A percentile compares a stretch with the other conserved stretches of the same genome.
These are phyloP conservation scores for Linaria vulgaris DNA, from an alignment of 257 asterid species.

Conservation along the genomic window DNA sequence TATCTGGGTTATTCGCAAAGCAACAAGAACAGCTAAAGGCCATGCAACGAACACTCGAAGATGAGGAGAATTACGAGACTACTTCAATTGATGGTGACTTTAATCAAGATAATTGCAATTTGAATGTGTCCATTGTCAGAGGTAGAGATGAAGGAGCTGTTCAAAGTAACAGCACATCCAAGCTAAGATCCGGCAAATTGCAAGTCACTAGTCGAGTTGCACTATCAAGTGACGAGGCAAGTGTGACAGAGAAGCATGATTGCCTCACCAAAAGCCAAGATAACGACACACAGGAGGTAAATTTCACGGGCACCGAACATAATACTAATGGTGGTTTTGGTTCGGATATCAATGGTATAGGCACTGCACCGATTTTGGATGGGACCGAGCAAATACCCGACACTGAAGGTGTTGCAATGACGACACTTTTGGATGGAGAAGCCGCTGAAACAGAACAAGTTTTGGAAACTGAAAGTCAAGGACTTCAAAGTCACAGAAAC, in stretches of 20 bases:
- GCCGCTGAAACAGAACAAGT: constrained; percentile 53
- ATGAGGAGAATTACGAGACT: constrained; percentile 73
- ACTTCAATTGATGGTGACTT: constrained; percentile 66
- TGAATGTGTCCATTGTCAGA: constrained; percentile 28
- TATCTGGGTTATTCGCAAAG: constrained; percentile 67
- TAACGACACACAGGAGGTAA: constrained; percentile 85
- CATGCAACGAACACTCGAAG: constrained; percentile 95
- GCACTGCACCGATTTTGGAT: constrained; percentile 41
- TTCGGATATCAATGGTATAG: constrained; percentile 67
- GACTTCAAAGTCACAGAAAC: constrained; percentile 28
- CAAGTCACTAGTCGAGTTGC: constrained; percentile 36
- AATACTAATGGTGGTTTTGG: constrained; percentile 66
- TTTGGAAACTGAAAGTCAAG: constrained; percentile 64
- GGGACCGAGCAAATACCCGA: constrained; percentile 62
- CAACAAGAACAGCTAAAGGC: constrained; percentile 95
- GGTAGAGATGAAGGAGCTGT: constrained; percentile 37
- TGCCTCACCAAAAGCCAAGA: constrained; percentile 60
- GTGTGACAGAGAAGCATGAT: constrained; percentile 76
- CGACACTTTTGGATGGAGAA: constrained; percentile 39
- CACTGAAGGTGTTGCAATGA: constrained; percentile 44
- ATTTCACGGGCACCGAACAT: constrained; percentile 43
- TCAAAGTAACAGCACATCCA: constrained; percentile 35
- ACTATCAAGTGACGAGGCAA: constrained; percentile 68
- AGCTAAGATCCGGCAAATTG: constrained; percentile 35
- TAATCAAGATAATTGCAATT: constrained; percentile 36